Evolutionary conservation across 1,139 yeast genomes (phyloP).

Genomic region (Pichia sp.): DNA sequence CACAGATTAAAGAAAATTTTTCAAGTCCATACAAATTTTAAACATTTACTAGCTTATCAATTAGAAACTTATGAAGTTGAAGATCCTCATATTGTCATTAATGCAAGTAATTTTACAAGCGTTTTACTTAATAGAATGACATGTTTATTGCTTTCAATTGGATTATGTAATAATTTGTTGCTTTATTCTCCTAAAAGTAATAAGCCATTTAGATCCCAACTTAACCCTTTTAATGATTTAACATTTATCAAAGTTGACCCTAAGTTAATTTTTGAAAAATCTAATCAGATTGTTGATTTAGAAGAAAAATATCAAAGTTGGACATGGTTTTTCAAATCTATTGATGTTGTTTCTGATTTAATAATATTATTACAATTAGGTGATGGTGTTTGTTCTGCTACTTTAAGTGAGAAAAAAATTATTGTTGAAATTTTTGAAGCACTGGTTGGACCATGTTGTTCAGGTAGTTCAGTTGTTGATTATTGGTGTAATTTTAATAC

Average conservation of each 20-base stretch:
- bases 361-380: constrained; percentile 30
- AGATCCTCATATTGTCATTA: constrained; percentile 30
- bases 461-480: constrained; percentile 15
- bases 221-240: constrained; percentile 21
- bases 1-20: constrained; percentile 9
- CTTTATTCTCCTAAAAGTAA: constrained; percentile 28
- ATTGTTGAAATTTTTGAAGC: constrained; percentile 17
- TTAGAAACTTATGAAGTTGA: constrained; percentile 14
- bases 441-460: constrained; percentile 23
- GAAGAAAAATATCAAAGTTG: constrained; percentile 12
- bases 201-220: constrained; percentile 12
- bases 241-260: constrained; percentile 15
- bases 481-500: constrained; percentile 17
- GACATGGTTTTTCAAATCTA: constrained; percentile 18
- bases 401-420: constrained; percentile 11
- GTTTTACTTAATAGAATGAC: constrained; percentile 29
- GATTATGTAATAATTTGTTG: constrained; percentile 27
- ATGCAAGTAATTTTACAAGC: constrained; percentile 31
- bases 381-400: constrained; percentile 28
- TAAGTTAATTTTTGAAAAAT: constrained; percentile 9
- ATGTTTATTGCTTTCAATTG: constrained; percentile 27
- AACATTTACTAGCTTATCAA: constrained; percentile 15
- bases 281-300: constrained; percentile 4
- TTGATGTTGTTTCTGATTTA: constrained; percentile 17
- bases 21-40: constrained; percentile 8